Evolutionary conservation across 2,329 filamentous ascomycete species (phyloP).

Genomic region (Xylaria sp.): DNA sequence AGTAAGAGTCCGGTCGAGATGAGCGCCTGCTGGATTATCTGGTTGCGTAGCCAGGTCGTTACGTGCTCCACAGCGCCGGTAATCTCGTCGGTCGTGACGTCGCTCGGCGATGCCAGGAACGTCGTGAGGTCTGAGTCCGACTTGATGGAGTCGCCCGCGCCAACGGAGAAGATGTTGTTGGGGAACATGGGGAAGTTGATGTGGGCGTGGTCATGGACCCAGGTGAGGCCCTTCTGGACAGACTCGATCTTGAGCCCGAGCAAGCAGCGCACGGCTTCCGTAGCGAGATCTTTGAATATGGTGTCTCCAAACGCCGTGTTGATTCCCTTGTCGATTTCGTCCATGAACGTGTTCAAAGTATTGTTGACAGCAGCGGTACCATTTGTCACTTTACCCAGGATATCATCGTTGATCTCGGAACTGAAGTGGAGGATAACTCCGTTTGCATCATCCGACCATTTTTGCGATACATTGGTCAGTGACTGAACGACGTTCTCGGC

Average conservation of each 20-base stretch:
- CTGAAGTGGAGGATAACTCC: conserved; percentile 76
- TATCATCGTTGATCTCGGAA: conserved; percentile 80
- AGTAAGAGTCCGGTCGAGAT: conserved; percentile 80
- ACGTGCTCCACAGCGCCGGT: conserved; percentile 78
- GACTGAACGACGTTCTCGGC: conserved; percentile 79
- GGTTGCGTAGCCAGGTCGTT: conserved; percentile 71
- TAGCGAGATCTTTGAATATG: conserved; percentile 79
- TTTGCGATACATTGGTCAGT: conserved; percentile 76
- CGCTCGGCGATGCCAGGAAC: conserved; percentile 82
- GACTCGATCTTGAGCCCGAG: conserved; percentile 85
- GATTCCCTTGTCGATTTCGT: conserved; percentile 78
- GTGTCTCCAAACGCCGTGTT: conserved; percentile 85
- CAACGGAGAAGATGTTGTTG: conserved; percentile 84
- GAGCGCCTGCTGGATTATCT: conserved; percentile 79
- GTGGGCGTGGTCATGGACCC: conserved; percentile 88
- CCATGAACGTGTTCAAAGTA: conserved; percentile 84
- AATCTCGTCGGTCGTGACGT: conserved; percentile 81
- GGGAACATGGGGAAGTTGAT: conserved; percentile 81
- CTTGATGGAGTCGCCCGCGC: conserved; percentile 70
- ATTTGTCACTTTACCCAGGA: conserved; percentile 88
- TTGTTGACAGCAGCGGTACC: conserved; percentile 84
- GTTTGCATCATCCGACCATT: conserved; percentile 83
- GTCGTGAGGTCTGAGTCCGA: conserved; percentile 69
- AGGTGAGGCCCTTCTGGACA: conserved; percentile 89
- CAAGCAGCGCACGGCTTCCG: conserved; percentile 85